Base-by-base conservation (phyloP, 2,329 filamentous ascomycete species). In the Colletotrichum kahawae region DNA sequence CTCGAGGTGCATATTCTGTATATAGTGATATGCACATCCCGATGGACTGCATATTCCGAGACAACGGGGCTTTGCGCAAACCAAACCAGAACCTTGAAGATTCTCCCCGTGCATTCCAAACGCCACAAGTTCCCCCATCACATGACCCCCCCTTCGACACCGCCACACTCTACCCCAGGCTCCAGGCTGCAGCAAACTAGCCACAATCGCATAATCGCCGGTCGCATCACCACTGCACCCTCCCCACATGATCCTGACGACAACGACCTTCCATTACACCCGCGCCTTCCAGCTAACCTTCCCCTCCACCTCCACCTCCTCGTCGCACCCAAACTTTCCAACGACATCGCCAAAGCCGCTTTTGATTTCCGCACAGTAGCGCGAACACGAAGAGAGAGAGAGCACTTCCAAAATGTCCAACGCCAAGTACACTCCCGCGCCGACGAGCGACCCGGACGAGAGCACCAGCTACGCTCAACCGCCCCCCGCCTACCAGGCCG, bases 381-480 rank as follows among this genome's bases (percentile, higher is more conserved):
- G 57, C 57, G 33, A 60, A 24, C 18, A 33, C 43, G 10, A 48
- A 12, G 24, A 21, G 38, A 60, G 18, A 48, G 38, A 57, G 54
- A 57, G 54, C 24, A 43, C 33, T 13, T 12, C 21, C 12, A 79
- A 56, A 71, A 96, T 96, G 94, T 89, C 92, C 76, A 95, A 91
- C 79, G 89, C 95, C 67, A 97, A 96, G 86, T 98, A 98, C 84
- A 90, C 94, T 78, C 90, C 92, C 67, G 95, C 95, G 80, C 92
- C 95, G 27, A 94, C 95, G 87, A 93, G 95, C 83, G 96, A 98
- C 87, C 96, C 95, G 60, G 91, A 97, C 79, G 94, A 95, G 78
- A 93, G 94, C 79, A 85, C 88, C 78, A 78, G 83, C 79, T 96
- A 93, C 87, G 90, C 92, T 72, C 93, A 95, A 81, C 90, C 95